Base-by-base conservation (phyloP, 2,329 filamentous ascomycete species). In the Colletotrichum sp. region DNA sequence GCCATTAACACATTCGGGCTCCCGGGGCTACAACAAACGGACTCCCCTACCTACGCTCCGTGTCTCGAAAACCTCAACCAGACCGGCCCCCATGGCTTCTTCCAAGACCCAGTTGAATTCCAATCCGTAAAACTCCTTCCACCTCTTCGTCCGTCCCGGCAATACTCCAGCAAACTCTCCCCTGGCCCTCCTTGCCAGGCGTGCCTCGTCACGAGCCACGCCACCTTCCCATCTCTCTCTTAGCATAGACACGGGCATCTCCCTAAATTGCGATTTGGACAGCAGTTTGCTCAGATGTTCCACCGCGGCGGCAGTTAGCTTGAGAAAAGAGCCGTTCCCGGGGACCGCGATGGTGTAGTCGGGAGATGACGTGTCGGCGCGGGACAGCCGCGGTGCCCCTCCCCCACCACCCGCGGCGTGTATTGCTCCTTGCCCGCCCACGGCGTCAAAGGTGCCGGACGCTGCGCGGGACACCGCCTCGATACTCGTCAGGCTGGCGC, bases 31-130 rank as follows among this genome's bases (percentile, higher is more conserved):
- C 72, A 89, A 71, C 67, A 84, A 83, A 78, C 92, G 88, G 74
- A 95, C 89, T 13, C 91, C 94, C 75, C 90, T 88, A 2, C 94
- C 94, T n/a, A 95, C 93, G 79, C 91, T 94, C 16, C 92, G 89
- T 15, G 94, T 96, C 80, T 95, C 91, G 82, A 96, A 96, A 16
- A 95, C 85, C 83, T 96, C 94, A 6, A 95, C 89, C 18, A 93
- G 81, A 2, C 94, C 94, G 32, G 92, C 88, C 0, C 94, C 94
- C 28, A 95, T 88, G 59, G 93, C 94, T 82, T 95, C 93, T 55
- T 90, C 92, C 57, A 96, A 82, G 18, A 94, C 88, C 93, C 93
- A 96, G 75, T 93, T 90, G 83, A 95, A 96, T 59, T 89, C 85
- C 76, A 95, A 83, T 0, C 94, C 94, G 80, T 91, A 90, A 77